Percentiles rank a stretch among this genome's conserved stretches.
Conservation (phyloP, 805 yeast species). For the Zygoascus ofunaensis region DNA sequence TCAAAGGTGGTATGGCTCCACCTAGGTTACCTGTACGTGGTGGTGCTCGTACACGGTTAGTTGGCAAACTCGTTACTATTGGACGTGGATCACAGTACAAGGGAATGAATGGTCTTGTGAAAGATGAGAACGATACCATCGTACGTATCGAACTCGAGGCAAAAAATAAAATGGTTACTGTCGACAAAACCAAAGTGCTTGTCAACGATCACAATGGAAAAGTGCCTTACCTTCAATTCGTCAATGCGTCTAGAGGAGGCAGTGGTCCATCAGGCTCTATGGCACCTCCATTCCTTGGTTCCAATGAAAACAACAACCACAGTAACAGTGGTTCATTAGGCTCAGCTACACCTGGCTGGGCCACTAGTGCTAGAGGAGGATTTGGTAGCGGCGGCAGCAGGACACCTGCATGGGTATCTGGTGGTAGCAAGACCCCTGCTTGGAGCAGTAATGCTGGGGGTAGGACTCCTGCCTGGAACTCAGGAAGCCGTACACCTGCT, state of each 20-base stretch:
- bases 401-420: constrained; percentile 34
- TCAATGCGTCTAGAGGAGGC: constrained; percentile 9
- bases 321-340: constrained; percentile 3
- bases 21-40: constrained; percentile 52
- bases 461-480: constrained; percentile 46
- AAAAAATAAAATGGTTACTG: constrained; percentile 77
- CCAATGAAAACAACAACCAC: too few relatives aligned
- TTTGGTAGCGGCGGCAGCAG: constrained; percentile 40
- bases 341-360: constrained; percentile 29
- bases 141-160: constrained; percentile 94
- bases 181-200: constrained; percentile 68
- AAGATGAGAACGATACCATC: constrained; percentile 83
- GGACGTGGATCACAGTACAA: constrained; percentile 85
- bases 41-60: constrained; percentile 71
- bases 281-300: constrained; percentile 26
- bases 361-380: constrained; percentile 32
- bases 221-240: constrained; percentile 15
- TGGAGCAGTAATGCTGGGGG: constrained; percentile 40
- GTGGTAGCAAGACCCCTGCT: constrained; percentile 45
- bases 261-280: constrained; percentile 8
- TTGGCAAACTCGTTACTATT: constrained; percentile 78
- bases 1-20: constrained; percentile 31
- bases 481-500: constrained; percentile 39
- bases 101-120: constrained; percentile 87
- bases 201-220: constrained; percentile 49